These are phyloP conservation scores for Salix dunnii DNA, from an alignment of 345 rosid genomes.

Conservation along the genomic window DNA sequence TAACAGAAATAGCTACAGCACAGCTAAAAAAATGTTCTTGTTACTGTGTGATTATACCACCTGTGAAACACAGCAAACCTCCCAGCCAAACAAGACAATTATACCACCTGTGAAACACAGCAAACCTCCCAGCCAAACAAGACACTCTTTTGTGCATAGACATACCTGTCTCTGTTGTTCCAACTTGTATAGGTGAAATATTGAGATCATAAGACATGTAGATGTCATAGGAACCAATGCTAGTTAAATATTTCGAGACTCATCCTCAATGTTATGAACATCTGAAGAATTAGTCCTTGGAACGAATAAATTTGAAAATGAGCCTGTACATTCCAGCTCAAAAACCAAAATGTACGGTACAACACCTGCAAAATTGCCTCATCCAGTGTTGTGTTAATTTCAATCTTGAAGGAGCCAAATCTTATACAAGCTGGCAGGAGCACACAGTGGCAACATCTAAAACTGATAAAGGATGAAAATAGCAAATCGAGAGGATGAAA, in stretches of 20 bases:
- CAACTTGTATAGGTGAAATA: not conserved
- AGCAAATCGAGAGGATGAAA: conserved; percentile 24
- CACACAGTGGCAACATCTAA: conserved; percentile 27
- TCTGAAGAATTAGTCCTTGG: too few species aligned
- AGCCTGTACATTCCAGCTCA: not conserved
- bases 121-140: not conserved
- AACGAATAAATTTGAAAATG: too few species aligned
- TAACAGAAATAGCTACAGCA: not conserved
- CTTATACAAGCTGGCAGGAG: conserved; percentile 24
- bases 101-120: not conserved
- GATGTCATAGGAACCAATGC: not conserved
- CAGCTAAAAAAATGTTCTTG: not conserved
- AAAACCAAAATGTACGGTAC: not conserved
- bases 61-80: not conserved
- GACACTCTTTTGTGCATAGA: not conserved
- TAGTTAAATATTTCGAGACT: not conserved
- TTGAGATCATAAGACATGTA: not conserved
- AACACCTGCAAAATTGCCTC: not conserved
- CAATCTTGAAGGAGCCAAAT: not conserved
- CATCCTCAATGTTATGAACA: too few species aligned
- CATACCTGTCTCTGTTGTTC: not conserved
- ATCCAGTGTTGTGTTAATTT: not conserved
- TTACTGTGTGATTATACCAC: not conserved
- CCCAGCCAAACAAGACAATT: not conserved
- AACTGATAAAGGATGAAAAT: conserved; percentile 48